Base-by-base conservation (phyloP, 768 basidiomycete species). In the Leccinellum rugosiceps region DNA sequence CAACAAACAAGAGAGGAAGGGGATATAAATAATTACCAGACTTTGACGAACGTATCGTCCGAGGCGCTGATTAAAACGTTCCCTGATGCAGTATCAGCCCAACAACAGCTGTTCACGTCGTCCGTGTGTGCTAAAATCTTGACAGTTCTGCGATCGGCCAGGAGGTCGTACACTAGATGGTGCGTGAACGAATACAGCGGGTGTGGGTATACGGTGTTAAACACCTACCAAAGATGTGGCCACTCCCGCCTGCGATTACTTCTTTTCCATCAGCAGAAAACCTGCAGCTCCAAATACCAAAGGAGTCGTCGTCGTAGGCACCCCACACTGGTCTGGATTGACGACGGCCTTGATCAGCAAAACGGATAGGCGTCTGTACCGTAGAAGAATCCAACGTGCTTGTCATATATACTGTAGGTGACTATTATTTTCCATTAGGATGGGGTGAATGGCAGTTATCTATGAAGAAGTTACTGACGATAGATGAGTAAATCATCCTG, bases 261-360 rank as follows among this genome's bases (percentile, higher is more conserved):
- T 99, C 97, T 48, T 89, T 92, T 1, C 94, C 95, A 65, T 98
- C 96, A 7, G 95, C 93, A 34, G 94, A 98, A 71, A 98, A 98
- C 44, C 91, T 84, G 68, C 96, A 94, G 60, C 91, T 93, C 87
- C 92, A 99, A 53, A 98, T 90, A 49, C 90, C 84, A 57, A 85
- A 87, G 15, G 77, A 74, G 35, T 82, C 81, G 7, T 77, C 72
- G 28, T 76, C 75, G 17, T 66, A 67, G 47, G 19, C 8, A 21
- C 71, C 72, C 67, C 75, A 77, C n/a, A 57, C 45, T 34, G 72
- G 60, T 17, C 67, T 72, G 23, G 57, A 62, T 58, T 61, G 62
- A 63, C 81, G 64, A 54, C 69, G 70, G 68, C 77, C 61, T 55
- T 78, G 73, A 61, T 86, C 83, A 19, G 75, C 66, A 59, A 87